Evolutionary conservation across 495 filamentous ascomycete species (phyloP).

Genomic region (Aspergillus conjunctus): DNA sequence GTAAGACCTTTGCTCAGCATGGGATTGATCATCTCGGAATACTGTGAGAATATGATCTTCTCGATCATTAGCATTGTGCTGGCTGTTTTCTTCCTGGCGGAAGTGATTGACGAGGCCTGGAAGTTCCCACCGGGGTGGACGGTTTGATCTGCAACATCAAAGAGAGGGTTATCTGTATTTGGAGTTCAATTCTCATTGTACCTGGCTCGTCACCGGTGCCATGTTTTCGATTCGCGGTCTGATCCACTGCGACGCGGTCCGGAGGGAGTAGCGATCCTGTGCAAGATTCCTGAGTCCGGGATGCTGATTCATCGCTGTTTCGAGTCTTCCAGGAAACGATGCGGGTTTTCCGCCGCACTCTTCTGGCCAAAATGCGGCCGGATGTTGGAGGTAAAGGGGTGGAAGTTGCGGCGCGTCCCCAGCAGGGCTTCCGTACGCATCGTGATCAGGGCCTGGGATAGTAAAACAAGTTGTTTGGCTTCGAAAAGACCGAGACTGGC

Average conservation of each 20-base stretch:
- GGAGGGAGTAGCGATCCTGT: slow-evolving; percentile 65
- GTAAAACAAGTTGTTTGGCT: slow-evolving; percentile 55
- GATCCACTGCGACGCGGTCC: slow-evolving; percentile 66
- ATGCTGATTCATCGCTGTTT: slow-evolving; percentile 17
- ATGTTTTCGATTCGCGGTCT: slow-evolving; percentile 65
- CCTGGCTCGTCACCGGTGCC: slow-evolving; percentile 52
- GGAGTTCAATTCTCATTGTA: slow-evolving; percentile 63
- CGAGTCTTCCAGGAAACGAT: slow-evolving; percentile 49
- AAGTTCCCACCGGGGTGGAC: slow-evolving; percentile 66
- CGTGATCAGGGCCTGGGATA: slow-evolving; percentile 59
- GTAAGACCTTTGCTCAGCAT: slow-evolving; percentile 59
- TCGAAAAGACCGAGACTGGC: slow-evolving; percentile 59
- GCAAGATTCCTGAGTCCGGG: slow-evolving; percentile 35
- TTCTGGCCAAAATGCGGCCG: slow-evolving; percentile 65
- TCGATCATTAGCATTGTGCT: slow-evolving; percentile 57
- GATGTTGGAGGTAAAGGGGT: slow-evolving; percentile 59
- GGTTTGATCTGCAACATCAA: slow-evolving; percentile 39
- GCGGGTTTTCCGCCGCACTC: slow-evolving; percentile 59
- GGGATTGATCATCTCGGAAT: slow-evolving; percentile 60
- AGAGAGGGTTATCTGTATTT: slow-evolving; percentile 65
- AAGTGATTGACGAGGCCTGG: slow-evolving; percentile 59
- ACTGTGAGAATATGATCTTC: slow-evolving; percentile 59
- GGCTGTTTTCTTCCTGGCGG: slow-evolving; percentile 64
- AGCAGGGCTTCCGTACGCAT: slow-evolving; percentile 48
- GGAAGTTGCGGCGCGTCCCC: slow-evolving; percentile 57